phyloP scores from a whole-genome alignment of 257 asterid genomes.

The Knoxia roxburghii region DNA sequence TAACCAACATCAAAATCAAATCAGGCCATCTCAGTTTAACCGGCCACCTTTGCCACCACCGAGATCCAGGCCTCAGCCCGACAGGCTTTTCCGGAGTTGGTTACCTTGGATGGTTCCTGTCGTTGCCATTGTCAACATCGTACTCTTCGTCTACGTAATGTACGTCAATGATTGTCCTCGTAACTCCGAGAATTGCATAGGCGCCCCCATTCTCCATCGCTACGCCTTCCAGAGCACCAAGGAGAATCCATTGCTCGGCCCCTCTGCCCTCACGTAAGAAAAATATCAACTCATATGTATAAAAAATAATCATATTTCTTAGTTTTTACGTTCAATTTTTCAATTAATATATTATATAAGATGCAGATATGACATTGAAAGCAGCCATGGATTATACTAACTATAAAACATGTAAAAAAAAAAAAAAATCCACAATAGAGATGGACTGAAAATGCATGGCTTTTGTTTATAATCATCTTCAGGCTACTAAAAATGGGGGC shows the following conservation, averaged over 20 bases:
- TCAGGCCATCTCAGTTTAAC: background rate
- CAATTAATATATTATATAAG: too few relatives aligned
- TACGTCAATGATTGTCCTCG: conserved; percentile 66
- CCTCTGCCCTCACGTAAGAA: conserved; percentile 71
- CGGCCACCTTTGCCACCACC: conserved; percentile 20
- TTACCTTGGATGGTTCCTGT: conserved; percentile 82
- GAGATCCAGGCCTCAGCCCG: conserved; percentile 12
- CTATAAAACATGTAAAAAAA: too few relatives aligned
- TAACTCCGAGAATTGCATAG: conserved; percentile 45
- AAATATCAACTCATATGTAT: too few relatives aligned
- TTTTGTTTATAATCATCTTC: too few relatives aligned
- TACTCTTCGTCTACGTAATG: conserved; percentile 51
- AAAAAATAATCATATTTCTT: too few relatives aligned
- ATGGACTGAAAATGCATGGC: too few relatives aligned
- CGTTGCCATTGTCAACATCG: conserved; percentile 43
- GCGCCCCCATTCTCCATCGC: conserved; percentile 43
- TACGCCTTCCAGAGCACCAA: conserved; percentile 66
- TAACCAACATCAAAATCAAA: background rate
- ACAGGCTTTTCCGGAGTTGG: conserved; percentile 50
- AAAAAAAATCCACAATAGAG: too few relatives aligned
- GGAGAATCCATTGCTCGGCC: conserved; percentile 94
- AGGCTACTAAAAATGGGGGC: conserved; percentile 39
- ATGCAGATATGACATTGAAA: too few relatives aligned
- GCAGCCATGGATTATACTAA: too few relatives aligned
- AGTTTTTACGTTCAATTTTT: too few relatives aligned